These are phyloP conservation scores for Albizia julibrissin DNA, from an alignment of 306 rosid species.

Conservation along the genomic window DNA sequence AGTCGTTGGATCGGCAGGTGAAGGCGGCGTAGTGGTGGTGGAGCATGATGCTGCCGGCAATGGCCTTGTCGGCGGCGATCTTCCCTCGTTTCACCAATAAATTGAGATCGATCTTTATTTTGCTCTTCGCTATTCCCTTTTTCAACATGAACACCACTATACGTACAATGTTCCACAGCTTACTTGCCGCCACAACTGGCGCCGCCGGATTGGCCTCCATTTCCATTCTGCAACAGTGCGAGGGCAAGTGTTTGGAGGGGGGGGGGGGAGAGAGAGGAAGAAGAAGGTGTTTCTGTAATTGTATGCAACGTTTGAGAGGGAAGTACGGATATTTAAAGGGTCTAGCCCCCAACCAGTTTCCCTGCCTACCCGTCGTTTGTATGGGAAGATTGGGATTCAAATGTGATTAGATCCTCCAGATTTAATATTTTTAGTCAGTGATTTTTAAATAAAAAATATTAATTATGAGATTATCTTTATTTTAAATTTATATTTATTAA, in stretches of 20 bases:
- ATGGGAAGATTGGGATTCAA: too few relatives aligned
- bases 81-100: conserved; percentile 68
- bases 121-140: conserved; percentile 75
- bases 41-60: conserved; percentile 52
- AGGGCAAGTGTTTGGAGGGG: neutral
- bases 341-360: too few relatives aligned
- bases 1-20: conserved; percentile 58
- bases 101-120: conserved; percentile 50
- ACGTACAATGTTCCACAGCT: conserved; percentile 70
- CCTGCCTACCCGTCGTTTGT: too few relatives aligned
- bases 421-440: too few relatives aligned
- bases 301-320: neutral
- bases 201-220: conserved; percentile 47
- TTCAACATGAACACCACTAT: conserved; percentile 65
- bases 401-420: too few relatives aligned
- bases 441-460: too few relatives aligned
- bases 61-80: conserved; percentile 63
- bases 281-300: neutral
- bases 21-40: conserved; percentile 54
- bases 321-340: conserved; percentile 20
- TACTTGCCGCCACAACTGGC: conserved; percentile 45
- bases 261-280: neutral
- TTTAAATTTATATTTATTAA: too few relatives aligned
- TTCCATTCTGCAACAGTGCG: conserved; percentile 51
- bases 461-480: too few relatives aligned